These are phyloP conservation scores for Murraya koenigii DNA, from an alignment of 345 rosid genomes.

Conservation along the genomic window DNA sequence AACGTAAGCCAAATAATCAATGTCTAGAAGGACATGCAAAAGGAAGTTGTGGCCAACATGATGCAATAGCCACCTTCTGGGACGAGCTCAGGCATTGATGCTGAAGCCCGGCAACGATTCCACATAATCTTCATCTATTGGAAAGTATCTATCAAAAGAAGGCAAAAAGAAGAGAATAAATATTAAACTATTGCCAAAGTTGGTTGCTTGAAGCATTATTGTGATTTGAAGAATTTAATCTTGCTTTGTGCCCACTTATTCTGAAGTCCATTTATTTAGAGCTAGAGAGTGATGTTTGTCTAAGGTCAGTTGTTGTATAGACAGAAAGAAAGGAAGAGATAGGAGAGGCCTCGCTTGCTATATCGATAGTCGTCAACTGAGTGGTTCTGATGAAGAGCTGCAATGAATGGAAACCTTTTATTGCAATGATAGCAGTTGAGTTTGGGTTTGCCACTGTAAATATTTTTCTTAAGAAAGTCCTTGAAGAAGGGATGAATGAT, in stretches of 20 bases:
- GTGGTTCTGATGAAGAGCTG: slow-evolving; percentile 25
- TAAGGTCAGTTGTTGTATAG: not conserved
- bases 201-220: slow-evolving; percentile 50
- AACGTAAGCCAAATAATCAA: not conserved
- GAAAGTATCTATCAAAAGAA: slow-evolving; percentile 33
- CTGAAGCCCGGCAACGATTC: slow-evolving; percentile 23
- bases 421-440: slow-evolving; percentile 46
- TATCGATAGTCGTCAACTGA: slow-evolving; percentile 3
- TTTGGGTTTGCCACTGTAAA: slow-evolving; percentile 51
- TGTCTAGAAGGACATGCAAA: not conserved
- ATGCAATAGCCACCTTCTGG: not conserved
- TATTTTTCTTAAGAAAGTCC: slow-evolving; percentile 59
- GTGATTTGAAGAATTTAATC: slow-evolving; percentile 54
- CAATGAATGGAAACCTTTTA: slow-evolving; percentile 38
- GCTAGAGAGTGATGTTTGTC: slow-evolving; percentile 3
- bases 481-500: slow-evolving; percentile 48
- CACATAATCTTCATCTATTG: slow-evolving; percentile 19
- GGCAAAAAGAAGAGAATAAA: slow-evolving; percentile 32
- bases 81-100: slow-evolving; percentile 25
- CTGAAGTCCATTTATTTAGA: slow-evolving; percentile 21
- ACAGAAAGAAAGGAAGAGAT: not conserved
- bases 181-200: slow-evolving; percentile 26
- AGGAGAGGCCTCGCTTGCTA: not conserved
- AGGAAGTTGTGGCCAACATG: slow-evolving; percentile 13
- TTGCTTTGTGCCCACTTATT: slow-evolving; percentile 52